Evolutionary conservation across 352 stramenopile genomes (phyloP).

Genomic region (Pythium dissotocum): DNA sequence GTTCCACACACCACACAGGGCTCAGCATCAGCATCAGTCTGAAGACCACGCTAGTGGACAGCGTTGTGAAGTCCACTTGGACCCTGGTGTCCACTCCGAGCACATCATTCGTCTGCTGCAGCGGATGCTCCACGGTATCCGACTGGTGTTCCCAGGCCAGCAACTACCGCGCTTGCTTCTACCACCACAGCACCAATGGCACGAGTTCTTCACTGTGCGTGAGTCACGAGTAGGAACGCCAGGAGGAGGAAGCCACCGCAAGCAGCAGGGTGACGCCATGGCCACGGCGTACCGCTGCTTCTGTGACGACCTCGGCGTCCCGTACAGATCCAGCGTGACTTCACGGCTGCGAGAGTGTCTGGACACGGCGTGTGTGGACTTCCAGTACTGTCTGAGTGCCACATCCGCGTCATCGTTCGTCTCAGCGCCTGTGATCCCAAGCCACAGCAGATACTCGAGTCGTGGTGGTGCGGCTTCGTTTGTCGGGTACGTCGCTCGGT

Average conservation of each 20-base stretch:
- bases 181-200: constrained; percentile 46
- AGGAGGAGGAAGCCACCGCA: background rate
- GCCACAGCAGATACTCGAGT: background rate
- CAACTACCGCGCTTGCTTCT: constrained; percentile 35
- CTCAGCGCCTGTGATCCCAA: constrained; percentile 7
- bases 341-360: constrained; percentile 52
- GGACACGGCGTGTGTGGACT: constrained; percentile 44
- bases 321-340: constrained; percentile 49
- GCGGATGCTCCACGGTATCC: constrained; percentile 46
- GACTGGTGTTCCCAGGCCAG: constrained; percentile 46
- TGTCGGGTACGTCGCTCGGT: constrained; percentile 1
- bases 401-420: constrained; percentile 19
- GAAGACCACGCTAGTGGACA: background rate
- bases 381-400: constrained; percentile 58
- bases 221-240: background rate
- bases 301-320: constrained; percentile 57
- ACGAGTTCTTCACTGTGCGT: constrained; percentile 44
- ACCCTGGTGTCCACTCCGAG: constrained; percentile 57
- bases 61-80: constrained; percentile 41
- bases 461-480: background rate
- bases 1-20: background rate
- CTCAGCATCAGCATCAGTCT: background rate
- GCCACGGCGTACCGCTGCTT: constrained; percentile 55
- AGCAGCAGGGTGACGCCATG: constrained; percentile 36
- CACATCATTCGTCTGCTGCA: constrained; percentile 55